Evolutionary conservation across 2,329 filamentous ascomycete species (phyloP).

Genomic region (Hymenoscyphus fructigenus): DNA sequence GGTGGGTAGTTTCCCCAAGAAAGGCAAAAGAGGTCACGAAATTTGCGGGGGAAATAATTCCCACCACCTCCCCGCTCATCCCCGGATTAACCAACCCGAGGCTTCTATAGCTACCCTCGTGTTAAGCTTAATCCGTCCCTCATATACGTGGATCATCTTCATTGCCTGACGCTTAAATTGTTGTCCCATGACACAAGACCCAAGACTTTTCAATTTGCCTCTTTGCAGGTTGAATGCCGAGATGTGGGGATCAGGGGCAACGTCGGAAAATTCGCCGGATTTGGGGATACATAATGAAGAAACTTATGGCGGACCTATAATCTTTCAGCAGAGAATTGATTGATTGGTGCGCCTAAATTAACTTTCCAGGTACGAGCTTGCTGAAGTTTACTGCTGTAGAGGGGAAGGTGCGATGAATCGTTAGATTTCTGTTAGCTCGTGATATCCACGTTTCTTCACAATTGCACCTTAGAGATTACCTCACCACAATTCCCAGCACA

Average conservation of each 20-base stretch:
- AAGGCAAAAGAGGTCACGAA: too few relatives aligned
- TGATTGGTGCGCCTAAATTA: not conserved
- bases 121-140: not conserved
- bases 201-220: not conserved
- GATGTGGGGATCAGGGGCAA: not conserved
- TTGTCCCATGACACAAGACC: not conserved
- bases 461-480: too few relatives aligned
- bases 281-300: not conserved
- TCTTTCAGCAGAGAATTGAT: not conserved
- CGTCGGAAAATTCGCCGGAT: not conserved
- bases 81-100: not conserved
- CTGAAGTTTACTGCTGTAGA: not conserved
- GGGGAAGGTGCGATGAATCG: not conserved
- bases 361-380: not conserved
- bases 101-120: not conserved
- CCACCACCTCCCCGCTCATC: not conserved
- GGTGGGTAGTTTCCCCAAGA: not conserved
- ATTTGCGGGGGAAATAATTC: not conserved
- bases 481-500: too few relatives aligned
- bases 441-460: not conserved
- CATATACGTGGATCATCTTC: slow-evolving; percentile 4
- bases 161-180: not conserved
- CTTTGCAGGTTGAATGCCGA: not conserved
- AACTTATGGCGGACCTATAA: not conserved
- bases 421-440: not conserved